Base-by-base conservation (phyloP, 768 basidiomycete genomes). In the Cytidiella melzeri region DNA sequence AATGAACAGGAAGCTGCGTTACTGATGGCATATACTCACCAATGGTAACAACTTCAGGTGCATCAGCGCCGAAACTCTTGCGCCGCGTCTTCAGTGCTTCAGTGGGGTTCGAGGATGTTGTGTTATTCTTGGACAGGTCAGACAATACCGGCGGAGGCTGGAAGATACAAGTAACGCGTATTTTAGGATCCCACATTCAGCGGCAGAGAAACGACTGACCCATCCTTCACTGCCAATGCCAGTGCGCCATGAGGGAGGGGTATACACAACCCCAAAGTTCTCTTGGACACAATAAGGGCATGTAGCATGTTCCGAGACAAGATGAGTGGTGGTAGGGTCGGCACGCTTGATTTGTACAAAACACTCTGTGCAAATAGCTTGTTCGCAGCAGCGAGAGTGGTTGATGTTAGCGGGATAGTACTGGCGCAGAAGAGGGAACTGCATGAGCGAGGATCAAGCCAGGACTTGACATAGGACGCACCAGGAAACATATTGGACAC, bases 341-440 rank as follows among this genome's bases (percentile, higher is more conserved):
- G 79, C 81, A 47, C 96, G 87, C 73, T 97, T 98, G 70, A 99
- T 98, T 70, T 97, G 95, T 19, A 97, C 92, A 62, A 99, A 98
- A 64, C 96, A 99, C 69, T 99, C 96, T 30, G 96, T 97, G 65
- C 96, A 99, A 54, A 99, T 95, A 19, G 90, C 86, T 58, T 99
- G 96, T 73, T 95, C 94, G 65, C 96, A 99, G 65, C 96, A 99
- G 62, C 96, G 80, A 34, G 96, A 97, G 59, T 84, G 86, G 64
- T 98, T 97, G 68, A 97, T 96, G 68, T 97, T 95, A 41, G 87
- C 77, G 20, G 96, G 96, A 63, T 97, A 99, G 67, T 95, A 97
- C 95, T 99, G 46, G 30, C 54, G 30, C 58, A 18, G 12, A 48
- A n/a, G 37, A 49, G 30, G 41, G 13, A 28, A 20, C 10, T 44